phyloP scores from a whole-genome alignment of 805 yeast genomes.

The Wickerhamiella spandovensis region DNA sequence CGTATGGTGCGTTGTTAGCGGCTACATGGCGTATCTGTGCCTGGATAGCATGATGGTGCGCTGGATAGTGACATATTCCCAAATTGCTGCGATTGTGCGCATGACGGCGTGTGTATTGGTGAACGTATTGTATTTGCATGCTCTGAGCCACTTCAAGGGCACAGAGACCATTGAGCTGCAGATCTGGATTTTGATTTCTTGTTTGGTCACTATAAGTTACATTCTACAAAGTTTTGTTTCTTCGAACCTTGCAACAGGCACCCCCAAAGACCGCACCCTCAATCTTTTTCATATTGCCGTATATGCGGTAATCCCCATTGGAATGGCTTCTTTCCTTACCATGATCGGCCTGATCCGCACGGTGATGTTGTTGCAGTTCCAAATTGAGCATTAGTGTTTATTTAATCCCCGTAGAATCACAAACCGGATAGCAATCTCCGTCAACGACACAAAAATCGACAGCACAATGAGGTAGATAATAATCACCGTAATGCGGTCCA shows the following conservation, averaged over 20 bases:
- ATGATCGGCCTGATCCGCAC: constrained; percentile 75
- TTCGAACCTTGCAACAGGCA: constrained; percentile 32
- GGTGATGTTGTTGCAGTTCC: constrained; percentile 51
- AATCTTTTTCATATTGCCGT: constrained; percentile 83
- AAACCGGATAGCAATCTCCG: constrained; percentile 17
- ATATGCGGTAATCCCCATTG: constrained; percentile 96
- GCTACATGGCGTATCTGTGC: constrained; percentile 69
- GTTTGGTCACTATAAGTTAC: constrained; percentile 65
- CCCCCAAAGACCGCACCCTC: constrained; percentile 41
- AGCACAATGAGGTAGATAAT: constrained; percentile 70
- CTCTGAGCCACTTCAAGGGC: constrained; percentile 53
- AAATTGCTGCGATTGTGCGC: constrained; percentile 76
- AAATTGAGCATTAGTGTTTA: not conserved
- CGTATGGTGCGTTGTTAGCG: constrained; percentile 85
- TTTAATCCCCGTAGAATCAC: constrained; percentile 4
- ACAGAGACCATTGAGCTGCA: constrained; percentile 61
- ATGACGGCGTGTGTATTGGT: constrained; percentile 73
- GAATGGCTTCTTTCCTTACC: constrained; percentile 83
- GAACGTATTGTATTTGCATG: constrained; percentile 54
- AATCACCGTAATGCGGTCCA: constrained; percentile 84
- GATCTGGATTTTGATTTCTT: constrained; percentile 85
- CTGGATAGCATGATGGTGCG: constrained; percentile 82
- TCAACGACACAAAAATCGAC: constrained; percentile 46
- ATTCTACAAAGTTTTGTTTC: constrained; percentile 82
- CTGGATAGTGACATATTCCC: constrained; percentile 81